phyloP scores from a whole-genome alignment of 768 basidiomycete genomes.

The Rhodotorula sphaerocarpa region DNA sequence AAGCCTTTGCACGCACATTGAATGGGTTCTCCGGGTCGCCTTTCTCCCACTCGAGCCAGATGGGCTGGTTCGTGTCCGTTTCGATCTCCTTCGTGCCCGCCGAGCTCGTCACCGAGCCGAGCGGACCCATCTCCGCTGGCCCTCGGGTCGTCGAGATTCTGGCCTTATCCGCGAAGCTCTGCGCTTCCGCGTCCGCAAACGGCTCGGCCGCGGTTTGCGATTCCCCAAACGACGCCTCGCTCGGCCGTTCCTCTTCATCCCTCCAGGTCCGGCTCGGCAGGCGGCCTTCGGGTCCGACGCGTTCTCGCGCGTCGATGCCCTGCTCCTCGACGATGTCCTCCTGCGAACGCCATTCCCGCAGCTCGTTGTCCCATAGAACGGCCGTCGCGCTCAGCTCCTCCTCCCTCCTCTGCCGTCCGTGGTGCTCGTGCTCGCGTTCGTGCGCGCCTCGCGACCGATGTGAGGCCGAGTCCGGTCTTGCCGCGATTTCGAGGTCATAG shows the following conservation, averaged over 20 bases:
- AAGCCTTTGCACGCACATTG: conserved; percentile 23
- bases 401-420: neutral
- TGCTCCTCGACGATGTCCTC: conserved; percentile 1
- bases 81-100: neutral
- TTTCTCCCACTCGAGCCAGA: conserved; percentile 25
- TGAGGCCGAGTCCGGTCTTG: too few relatives aligned
- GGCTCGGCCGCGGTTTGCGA: neutral
- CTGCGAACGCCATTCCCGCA: conserved; percentile 17
- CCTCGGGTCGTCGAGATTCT: too few relatives aligned
- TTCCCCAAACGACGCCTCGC: neutral
- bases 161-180: too few relatives aligned
- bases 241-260: neutral
- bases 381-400: conserved; percentile 18
- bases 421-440: neutral
- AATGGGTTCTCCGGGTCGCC: conserved; percentile 26
- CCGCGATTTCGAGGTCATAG: too few relatives aligned
- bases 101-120: too few relatives aligned
- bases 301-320: neutral
- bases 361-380: conserved; percentile 18
- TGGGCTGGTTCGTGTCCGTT: conserved; percentile 4
- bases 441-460: too few relatives aligned
- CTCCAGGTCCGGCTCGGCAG: too few relatives aligned
- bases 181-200: neutral
- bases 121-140: too few relatives aligned
- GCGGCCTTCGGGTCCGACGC: neutral